Base-by-base conservation (phyloP, 164 flowering plant species). In the Vitis rotundifolia region DNA sequence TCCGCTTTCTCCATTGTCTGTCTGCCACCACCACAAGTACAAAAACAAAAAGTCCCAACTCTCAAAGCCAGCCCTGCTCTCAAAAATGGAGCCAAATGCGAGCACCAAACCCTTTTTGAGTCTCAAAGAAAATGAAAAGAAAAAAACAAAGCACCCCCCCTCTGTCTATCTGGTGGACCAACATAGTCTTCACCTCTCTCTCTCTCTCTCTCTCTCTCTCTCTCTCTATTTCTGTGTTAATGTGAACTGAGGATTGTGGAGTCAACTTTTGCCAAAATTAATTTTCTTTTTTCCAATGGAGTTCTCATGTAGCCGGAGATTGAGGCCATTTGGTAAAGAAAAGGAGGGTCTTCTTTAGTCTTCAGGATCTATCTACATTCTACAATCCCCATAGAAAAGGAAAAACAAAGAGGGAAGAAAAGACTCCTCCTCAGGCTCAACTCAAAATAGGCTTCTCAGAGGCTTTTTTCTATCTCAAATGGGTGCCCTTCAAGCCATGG, bases 401-500 rank as follows among this genome's bases (percentile, higher is more conserved):
- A 13, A 56, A 58, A 15, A 65, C 54, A 22, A 50, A 52, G 44
- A 37, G 44, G 44, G 44, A 59, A 15, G 28, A n/a, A 61, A 68
- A 14, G 12, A 48, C 12, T 15, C 53, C 59, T 8, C 2, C 5
- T 67, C 12, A 56, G 55, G 22, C 57, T 62, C 63, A 72, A 28
- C 19, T 26, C 63, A 29, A 22, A 22, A 22, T 22, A 22, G 8
- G 6, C 13, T 63, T 53, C 59, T 37, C 49, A 26, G 11, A 52
- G 56, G 22, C 29, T 12, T 47, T 11, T 11, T 14, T 54, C 0
- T 22, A 57, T 55, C 66, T 63, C 68, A 66, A 64, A 80, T 80
- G 80, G 77, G 69, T 28, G 62, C 31, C 51, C 75, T 67, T 56
- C 69, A 67, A 51, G 14, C 72, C 66, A 59, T 60, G 49, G 16